Base-by-base conservation (phyloP, 2,329 filamentous ascomycete genomes). In the Neobulgaria alba region DNA sequence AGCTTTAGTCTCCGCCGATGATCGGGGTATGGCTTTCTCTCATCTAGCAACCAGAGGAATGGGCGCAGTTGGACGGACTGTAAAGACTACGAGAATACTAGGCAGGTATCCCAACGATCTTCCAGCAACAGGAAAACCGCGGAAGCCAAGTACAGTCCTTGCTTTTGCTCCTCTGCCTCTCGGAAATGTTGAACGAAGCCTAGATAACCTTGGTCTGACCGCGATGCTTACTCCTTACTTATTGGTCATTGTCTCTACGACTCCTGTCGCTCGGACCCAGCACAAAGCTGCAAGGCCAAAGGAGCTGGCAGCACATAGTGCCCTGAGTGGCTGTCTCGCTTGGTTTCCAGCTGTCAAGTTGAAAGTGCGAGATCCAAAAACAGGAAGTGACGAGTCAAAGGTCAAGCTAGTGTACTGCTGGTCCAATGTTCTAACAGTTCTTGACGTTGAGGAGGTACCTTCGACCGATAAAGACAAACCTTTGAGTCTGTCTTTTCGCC, bases 331-430 rank as follows among this genome's bases (percentile, higher is more conserved):
- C 2, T 95, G 90, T 54, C 65, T 98, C 36, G 88, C 92, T 23
- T 98, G 92, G 92, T 98, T 98, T 58, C 92, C 92, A 2, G 88
- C 89, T 2, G 92, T 98, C 33, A 92, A 85, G 57, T 68, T 98
- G 32, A 96, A 96, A 61, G 75, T 77, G 12, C 74, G 78, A 8
- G 80, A 87, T 47, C 67, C 75, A 2, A 71, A 75, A 34, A 77
- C 75, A 0, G 79, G 77, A 4, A 82, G 79, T 53, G 75, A 79
- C 5, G 71, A 81, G 8, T 89, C 85, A 14, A 82, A 80, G 56
- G 84, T 82, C 29, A 96, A 98, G 61, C 73, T 98, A 14, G 90
- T 86, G 0, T 98, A 98, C 65, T 95, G 89, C 62, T 98, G 92
- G 92, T 96, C 92, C 2, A 96, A 96, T 56, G 79, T 96, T n/a